These are phyloP conservation scores for Diaporthe amygdali DNA, from an alignment of 2,329 filamentous ascomycete genomes.

Conservation along the genomic window DNA sequence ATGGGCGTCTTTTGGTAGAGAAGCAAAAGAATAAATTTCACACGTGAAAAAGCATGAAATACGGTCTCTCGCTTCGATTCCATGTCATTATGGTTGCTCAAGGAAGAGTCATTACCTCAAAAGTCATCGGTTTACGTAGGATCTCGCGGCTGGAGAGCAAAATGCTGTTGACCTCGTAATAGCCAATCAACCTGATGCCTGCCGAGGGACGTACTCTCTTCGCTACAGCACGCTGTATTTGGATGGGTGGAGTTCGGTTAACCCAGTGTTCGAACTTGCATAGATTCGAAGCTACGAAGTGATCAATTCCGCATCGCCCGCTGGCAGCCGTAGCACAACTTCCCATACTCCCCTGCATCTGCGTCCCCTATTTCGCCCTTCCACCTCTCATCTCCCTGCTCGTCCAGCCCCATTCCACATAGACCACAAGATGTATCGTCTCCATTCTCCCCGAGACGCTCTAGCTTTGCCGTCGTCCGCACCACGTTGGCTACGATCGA, in stretches of 20 bases:
- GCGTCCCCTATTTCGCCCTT: constrained; percentile 63
- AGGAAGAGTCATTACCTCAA: background rate
- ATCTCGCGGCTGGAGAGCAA: background rate
- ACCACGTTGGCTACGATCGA: constrained; percentile 96
- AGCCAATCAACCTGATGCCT: no score
- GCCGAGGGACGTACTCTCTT: no score
- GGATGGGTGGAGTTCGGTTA: background rate
- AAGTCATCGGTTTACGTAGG: background rate
- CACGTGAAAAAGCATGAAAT: background rate
- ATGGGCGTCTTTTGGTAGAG: background rate
- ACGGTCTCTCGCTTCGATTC: background rate
- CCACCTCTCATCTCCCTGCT: constrained; percentile 67
- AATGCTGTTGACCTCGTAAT: background rate
- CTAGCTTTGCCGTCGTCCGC: constrained; percentile 83
- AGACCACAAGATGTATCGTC: constrained; percentile 60
- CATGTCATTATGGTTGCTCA: background rate
- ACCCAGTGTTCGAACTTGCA: no score
- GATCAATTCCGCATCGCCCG: constrained; percentile 62
- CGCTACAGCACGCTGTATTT: no score
- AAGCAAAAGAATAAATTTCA: background rate
- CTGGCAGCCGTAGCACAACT: constrained; percentile 77
- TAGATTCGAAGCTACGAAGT: background rate
- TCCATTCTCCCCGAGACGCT: constrained; percentile 47
- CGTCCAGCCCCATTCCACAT: constrained; percentile 72
- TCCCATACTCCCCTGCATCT: constrained; percentile 32